Conservation (phyloP, 1,284 basidiomycete species). For the Rhodotorula sp. region DNA sequence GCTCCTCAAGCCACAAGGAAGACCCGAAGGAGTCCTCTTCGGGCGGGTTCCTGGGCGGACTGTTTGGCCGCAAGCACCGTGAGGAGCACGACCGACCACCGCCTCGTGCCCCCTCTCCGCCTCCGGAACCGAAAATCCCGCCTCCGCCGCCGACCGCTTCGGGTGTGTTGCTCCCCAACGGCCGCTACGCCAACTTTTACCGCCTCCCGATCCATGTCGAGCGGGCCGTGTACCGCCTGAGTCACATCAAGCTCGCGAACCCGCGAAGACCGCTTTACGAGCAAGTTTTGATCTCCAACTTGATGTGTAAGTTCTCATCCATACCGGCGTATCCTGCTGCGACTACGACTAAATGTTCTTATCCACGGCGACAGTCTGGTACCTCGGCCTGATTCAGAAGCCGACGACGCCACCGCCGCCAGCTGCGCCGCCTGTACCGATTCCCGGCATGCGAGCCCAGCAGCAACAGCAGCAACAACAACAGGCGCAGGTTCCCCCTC, state of each 20-base stretch:
- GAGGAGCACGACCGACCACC: slow-evolving; percentile 55
- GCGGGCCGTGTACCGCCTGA: slow-evolving; percentile 88
- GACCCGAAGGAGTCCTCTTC: slow-evolving; percentile 6
- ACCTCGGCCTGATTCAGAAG: slow-evolving; percentile 93
- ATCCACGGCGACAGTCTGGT: slow-evolving; percentile 80
- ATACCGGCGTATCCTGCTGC: neutral
- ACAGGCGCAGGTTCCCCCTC: no score
- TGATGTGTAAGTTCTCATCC: slow-evolving; percentile 50
- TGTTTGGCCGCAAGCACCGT: slow-evolving; percentile 81
- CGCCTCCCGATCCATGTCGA: slow-evolving; percentile 98
- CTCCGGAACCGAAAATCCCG: slow-evolving; percentile 44
- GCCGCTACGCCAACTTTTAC: slow-evolving; percentile 61
- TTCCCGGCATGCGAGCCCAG: slow-evolving; percentile 25
- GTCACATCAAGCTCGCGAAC: slow-evolving; percentile 98
- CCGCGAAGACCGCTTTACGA: slow-evolving; percentile 93
- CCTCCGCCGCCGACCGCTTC: slow-evolving; percentile 56
- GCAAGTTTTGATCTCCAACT: slow-evolving; percentile 96
- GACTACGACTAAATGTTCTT: neutral
- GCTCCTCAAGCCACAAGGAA: neutral
- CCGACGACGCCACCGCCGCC: slow-evolving; percentile 44
- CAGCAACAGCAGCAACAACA: slow-evolving; percentile 27
- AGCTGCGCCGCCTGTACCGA: slow-evolving; percentile 29
- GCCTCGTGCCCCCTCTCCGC: slow-evolving; percentile 42
- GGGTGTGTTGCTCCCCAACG: slow-evolving; percentile 52
- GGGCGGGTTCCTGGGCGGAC: slow-evolving; percentile 76